phyloP scores from a whole-genome alignment of 2,329 filamentous ascomycete species.

The Aspergillus sp. region DNA sequence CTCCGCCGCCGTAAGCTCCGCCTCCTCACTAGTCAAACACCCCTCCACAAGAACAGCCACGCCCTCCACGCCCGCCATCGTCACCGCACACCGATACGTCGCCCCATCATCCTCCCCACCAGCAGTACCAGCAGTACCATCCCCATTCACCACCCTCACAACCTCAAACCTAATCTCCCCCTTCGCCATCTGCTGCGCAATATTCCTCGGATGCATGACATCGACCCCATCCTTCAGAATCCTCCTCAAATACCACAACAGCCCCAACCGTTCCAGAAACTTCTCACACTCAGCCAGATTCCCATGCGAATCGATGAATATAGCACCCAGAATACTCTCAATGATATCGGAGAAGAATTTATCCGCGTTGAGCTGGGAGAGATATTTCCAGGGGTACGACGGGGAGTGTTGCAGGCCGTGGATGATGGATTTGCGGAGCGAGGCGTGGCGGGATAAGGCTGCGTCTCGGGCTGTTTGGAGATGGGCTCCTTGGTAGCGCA shows the following conservation, averaged over 20 bases:
- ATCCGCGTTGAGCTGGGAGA: conserved; percentile 65
- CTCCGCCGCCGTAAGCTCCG: conserved; percentile 31
- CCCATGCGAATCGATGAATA: conserved; percentile 76
- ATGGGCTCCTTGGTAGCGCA: conserved; percentile 49
- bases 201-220: conserved; percentile 65
- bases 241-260: conserved; percentile 64
- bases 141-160: conserved; percentile 15
- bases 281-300: conserved; percentile 59
- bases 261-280: conserved; percentile 65
- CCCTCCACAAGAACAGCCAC: conserved; percentile 26
- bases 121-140: too few species aligned
- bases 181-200: conserved; percentile 61
- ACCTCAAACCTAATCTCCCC: conserved; percentile 21
- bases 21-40: conserved; percentile 32
- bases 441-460: conserved; percentile 45
- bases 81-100: conserved; percentile 26
- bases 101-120: conserved; percentile 3
- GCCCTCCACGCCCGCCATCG: conserved; percentile 16
- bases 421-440: conserved; percentile 54
- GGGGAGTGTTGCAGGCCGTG: conserved; percentile 52
- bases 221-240: conserved; percentile 62
- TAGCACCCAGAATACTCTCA: conserved; percentile 76
- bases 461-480: conserved; percentile 21
- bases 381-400: conserved; percentile 74
- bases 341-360: conserved; percentile 86